Evolutionary conservation across 345 rosid genomes (phyloP), one percentile per base, ranked within the genome.

Genomic region (Gynandropsis gynandra): DNA sequence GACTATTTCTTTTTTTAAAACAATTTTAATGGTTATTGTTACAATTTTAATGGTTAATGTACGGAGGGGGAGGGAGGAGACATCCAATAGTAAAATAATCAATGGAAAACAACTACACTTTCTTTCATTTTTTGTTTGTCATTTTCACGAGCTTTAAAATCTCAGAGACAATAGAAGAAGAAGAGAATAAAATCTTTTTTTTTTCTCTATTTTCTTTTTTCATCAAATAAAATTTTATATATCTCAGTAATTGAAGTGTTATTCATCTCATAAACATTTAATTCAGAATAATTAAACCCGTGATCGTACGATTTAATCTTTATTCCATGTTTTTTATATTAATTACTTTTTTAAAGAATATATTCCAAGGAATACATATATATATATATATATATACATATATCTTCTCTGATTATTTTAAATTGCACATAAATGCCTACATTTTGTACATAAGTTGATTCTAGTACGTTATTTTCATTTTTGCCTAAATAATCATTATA

Each of bases 211-310:
- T n/a, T 16, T 10, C 31, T 16, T 12, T 31, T 10, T 44, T 31
- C 50, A 32, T 18, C 16, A 32, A 29, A 7, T 46, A 58, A 46
- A 46, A 47, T 17, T 9, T 46, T 7, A 47, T 41, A 17, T 46
- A 20, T 37, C 37, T 47, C 14, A 19, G 16, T n/a, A 46, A 14
- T 27, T 54, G 40, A 41, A 55, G 61, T 63, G 67, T 32, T 40
- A 19, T 63, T 61, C 56, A 55, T 48, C 61, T 63, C 67, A 63
- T 17, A 33, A 21, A 33, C 68, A 56, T 56, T 55, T 55, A 15
- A 56, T 9, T 24, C 16, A 16, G 12, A 63, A 39, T 54, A 3
- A 63, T 54, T 20, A 16, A 40, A 54, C 55, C 46, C 50, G 61
- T 55, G 56, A 41, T 33, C 21, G 67, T 55, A 63, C 62, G 56